Percentiles rank a stretch among this genome's conserved stretches.
phyloP scores from a whole-genome alignment of 192 early-diverging fungal species.

The Rhizoclosmatium globosum region DNA sequence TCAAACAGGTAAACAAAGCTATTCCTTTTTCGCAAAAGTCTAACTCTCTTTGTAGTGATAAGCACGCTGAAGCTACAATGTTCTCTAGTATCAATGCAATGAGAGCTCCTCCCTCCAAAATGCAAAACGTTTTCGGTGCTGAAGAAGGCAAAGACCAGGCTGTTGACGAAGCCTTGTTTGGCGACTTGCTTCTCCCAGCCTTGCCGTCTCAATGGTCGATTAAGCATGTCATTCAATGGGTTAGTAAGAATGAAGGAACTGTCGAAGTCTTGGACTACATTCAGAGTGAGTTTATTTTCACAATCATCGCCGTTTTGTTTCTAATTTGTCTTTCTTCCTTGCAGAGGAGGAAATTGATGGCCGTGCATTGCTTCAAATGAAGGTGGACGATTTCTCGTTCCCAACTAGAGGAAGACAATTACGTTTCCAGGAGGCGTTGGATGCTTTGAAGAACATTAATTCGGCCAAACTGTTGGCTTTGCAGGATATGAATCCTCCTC shows the following conservation, averaged over 20 bases:
- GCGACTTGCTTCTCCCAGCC: neutral
- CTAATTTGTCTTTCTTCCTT: no score
- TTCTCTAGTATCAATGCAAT: no score
- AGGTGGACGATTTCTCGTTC: neutral
- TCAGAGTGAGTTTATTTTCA: neutral
- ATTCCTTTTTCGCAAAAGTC: no score
- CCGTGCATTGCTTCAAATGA: neutral
- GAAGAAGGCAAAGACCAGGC: no score
- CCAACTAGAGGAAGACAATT: neutral
- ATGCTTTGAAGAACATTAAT: neutral
- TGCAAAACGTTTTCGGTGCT: no score
- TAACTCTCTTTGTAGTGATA: no score
- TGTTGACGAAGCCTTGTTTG: neutral
- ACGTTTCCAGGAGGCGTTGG: neutral
- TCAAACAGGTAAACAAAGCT: no score
- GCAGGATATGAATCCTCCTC: no score
- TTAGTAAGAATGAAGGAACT: neutral
- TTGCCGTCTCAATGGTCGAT: neutral
- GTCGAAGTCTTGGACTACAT: neutral
- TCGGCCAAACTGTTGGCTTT: neutral
- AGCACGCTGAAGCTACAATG: no score
- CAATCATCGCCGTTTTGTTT: no score
- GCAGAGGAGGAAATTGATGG: constrained; percentile 7
- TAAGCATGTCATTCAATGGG: neutral
- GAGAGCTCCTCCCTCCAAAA: no score